Percentiles rank a stretch among this genome's conserved stretches.
Conservation (phyloP, 345 rosid species). For the Triadica sebifera region DNA sequence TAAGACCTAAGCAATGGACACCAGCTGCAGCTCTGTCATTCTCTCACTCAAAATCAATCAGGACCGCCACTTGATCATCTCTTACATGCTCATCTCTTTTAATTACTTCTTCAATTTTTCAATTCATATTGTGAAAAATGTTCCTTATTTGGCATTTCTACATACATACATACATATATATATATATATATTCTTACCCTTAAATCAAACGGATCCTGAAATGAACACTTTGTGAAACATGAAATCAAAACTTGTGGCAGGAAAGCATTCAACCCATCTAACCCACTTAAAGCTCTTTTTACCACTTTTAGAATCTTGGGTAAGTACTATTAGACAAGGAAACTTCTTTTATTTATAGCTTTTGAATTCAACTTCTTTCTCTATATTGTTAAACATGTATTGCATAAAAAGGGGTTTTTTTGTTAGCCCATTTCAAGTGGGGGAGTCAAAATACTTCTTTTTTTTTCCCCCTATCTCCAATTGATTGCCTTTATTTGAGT, state of each 20-base stretch:
- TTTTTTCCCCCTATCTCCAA: neutral
- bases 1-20: too few relatives aligned
- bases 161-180: too few relatives aligned
- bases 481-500: neutral
- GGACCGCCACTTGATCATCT: neutral
- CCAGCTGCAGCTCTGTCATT: too few relatives aligned
- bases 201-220: too few relatives aligned
- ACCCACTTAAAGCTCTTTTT: conserved; percentile 25
- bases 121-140: too few relatives aligned
- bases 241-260: conserved; percentile 14
- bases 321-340: neutral
- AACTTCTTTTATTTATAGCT: neutral
- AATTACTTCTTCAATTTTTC: too few relatives aligned
- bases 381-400: neutral
- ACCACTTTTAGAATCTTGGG: neutral
- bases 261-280: conserved; percentile 4
- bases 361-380: neutral
- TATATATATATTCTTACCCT: too few relatives aligned
- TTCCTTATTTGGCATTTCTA: too few relatives aligned
- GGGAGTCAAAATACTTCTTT: neutral
- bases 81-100: too few relatives aligned
- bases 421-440: neutral
- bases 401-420: neutral
- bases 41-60: neutral
- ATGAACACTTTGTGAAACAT: too few relatives aligned